Percentiles rank a stretch among this genome's conserved stretches.
These are phyloP conservation scores for Leccinum variicolor DNA, from an alignment of 768 basidiomycete genomes.

Conservation along the genomic window DNA sequence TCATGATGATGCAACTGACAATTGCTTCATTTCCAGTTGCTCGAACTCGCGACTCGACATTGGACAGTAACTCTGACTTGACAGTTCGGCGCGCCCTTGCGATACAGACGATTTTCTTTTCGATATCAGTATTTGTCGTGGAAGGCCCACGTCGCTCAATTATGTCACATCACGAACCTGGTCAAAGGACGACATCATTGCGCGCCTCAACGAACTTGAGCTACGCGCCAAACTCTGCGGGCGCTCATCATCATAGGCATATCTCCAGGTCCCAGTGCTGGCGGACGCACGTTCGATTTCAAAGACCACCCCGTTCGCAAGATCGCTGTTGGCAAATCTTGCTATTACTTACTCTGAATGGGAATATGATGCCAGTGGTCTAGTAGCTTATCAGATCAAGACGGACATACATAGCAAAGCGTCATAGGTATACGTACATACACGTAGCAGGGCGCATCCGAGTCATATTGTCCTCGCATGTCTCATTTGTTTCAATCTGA, in stretches of 20 bases:
- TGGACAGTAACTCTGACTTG: too few species aligned
- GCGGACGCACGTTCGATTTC: slow-evolving; percentile 57
- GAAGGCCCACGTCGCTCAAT: slow-evolving; percentile 29
- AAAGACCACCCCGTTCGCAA: slow-evolving; percentile 71
- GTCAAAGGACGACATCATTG: slow-evolving; percentile 69
- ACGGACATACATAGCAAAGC: too few species aligned
- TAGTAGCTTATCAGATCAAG: slow-evolving; percentile 76
- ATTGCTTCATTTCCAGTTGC: not conserved
- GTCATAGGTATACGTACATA: too few species aligned
- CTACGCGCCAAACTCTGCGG: slow-evolving; percentile 12
- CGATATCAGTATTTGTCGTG: slow-evolving; percentile 32
- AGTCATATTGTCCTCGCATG: too few species aligned
- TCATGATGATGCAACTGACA: too few species aligned
- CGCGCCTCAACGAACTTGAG: slow-evolving; percentile 59
- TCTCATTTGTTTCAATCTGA: not conserved
- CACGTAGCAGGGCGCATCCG: too few species aligned
- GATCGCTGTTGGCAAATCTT: slow-evolving; percentile 91
- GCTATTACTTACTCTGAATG: slow-evolving; percentile 91
- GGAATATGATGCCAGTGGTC: slow-evolving; percentile 87
- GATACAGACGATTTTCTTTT: slow-evolving; percentile 29
- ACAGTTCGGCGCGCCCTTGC: slow-evolving; percentile 17
- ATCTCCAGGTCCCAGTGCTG: slow-evolving; percentile 7
- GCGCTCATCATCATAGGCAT: slow-evolving; percentile 9
- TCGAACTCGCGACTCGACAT: not conserved
- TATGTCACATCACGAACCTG: slow-evolving; percentile 46